Conservation (phyloP, 2,329 filamentous ascomycete genomes). For the Aspergillus neotritici region DNA sequence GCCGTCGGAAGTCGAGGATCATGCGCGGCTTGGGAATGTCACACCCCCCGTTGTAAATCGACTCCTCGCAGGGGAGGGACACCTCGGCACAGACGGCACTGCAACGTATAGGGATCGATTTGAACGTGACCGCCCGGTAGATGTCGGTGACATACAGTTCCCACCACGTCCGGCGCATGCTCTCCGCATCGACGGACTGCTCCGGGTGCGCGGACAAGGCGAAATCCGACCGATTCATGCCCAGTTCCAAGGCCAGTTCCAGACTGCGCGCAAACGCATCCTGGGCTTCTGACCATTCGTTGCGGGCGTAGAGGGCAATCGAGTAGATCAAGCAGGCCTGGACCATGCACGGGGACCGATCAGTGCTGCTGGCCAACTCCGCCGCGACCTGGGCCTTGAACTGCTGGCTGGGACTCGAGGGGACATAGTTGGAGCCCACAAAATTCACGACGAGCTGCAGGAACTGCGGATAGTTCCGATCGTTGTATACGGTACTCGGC, state of each 20-base stretch:
- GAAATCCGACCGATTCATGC: constrained; percentile 65
- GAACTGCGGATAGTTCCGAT: constrained; percentile 40
- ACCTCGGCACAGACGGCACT: constrained; percentile 65
- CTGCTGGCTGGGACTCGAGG: constrained; percentile 20
- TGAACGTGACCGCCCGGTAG: constrained; percentile 65
- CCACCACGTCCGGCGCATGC: constrained; percentile 86
- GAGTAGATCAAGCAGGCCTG: constrained; percentile 35
- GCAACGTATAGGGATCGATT: constrained; percentile 51
- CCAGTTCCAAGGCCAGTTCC: constrained; percentile 65
- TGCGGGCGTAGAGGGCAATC: constrained; percentile 31
- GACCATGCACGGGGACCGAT: constrained; percentile 31
- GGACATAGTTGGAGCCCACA: constrained; percentile 48
- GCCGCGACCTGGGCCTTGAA: constrained; percentile 24
- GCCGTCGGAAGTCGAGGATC: constrained; percentile 52
- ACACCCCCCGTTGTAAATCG: constrained; percentile 47
- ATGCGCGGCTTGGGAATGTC: constrained; percentile 55
- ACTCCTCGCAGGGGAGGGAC: constrained; percentile 71
- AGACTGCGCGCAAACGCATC: constrained; percentile 56
- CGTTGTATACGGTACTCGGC: constrained; percentile 37
- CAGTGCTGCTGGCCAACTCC: constrained; percentile 7
- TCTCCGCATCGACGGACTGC: constrained; percentile 66
- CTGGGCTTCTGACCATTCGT: constrained; percentile 30
- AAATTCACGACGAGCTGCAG: constrained; percentile 48
- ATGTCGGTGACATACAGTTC: constrained; percentile 70
- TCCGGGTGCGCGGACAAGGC: constrained; percentile 29